Conservation (phyloP, 2,329 filamentous ascomycete species). For the Parastagonospora nodorum region DNA sequence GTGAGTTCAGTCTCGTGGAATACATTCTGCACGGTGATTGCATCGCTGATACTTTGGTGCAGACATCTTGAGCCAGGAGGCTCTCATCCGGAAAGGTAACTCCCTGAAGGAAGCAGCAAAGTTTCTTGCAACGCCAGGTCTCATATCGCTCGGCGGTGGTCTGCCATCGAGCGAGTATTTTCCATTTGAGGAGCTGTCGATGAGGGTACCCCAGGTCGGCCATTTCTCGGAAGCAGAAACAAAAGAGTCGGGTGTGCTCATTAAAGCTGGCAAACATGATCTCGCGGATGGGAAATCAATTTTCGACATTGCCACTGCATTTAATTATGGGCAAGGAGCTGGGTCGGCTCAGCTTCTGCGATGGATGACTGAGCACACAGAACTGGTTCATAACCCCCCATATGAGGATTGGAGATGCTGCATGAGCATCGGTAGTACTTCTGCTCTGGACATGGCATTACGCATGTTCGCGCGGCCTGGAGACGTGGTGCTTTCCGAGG, state of each 20-base stretch:
- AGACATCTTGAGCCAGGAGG: slow-evolving; percentile 55
- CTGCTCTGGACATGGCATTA: slow-evolving; percentile 79
- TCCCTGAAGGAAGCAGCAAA: slow-evolving; percentile 83
- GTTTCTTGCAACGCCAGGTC: slow-evolving; percentile 76
- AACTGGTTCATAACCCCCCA: slow-evolving; percentile 83
- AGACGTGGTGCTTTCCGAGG: slow-evolving; percentile 83
- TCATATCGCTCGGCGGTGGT: slow-evolving; percentile 92
- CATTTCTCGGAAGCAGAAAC: slow-evolving; percentile 74
- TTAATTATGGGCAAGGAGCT: slow-evolving; percentile 91
- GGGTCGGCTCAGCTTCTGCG: slow-evolving; percentile 87
- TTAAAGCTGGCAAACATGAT: slow-evolving; percentile 84
- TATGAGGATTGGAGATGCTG: slow-evolving; percentile 90
- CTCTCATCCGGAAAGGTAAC: slow-evolving; percentile 59
- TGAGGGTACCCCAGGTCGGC: slow-evolving; percentile 73
- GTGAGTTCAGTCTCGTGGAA: slow-evolving; percentile 68
- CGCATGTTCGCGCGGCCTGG: slow-evolving; percentile 79
- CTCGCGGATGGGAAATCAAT: slow-evolving; percentile 65
- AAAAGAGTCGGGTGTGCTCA: slow-evolving; percentile 60
- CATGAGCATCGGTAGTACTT: slow-evolving; percentile 85
- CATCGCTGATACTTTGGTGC: slow-evolving; percentile 4
- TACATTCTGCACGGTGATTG: background rate
- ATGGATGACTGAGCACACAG: slow-evolving; percentile 93
- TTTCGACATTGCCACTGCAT: slow-evolving; percentile 80
- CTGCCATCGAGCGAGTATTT: slow-evolving; percentile 90
- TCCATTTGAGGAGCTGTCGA: slow-evolving; percentile 77